phyloP scores from a whole-genome alignment of 768 basidiomycete species.

The Tylopilus cervinicoccineus region DNA sequence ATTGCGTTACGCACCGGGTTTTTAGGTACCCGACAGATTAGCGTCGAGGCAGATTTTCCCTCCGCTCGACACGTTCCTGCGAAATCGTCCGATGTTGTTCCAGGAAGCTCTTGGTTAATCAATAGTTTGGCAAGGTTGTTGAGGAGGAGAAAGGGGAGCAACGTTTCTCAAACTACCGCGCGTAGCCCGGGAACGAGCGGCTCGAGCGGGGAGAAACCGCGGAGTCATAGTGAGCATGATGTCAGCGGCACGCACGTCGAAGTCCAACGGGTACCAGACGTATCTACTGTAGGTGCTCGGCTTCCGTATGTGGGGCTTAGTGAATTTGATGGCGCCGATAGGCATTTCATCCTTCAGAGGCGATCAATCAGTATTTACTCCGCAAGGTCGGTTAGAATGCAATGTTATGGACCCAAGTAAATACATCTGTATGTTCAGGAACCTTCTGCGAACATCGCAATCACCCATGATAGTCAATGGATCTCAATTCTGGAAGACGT shows the following conservation, averaged over 20 bases:
- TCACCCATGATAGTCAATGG: conserved; percentile 17
- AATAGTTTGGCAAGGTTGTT: not conserved
- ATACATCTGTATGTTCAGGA: not conserved
- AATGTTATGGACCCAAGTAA: not conserved
- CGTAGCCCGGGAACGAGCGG: no score
- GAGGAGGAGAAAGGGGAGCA: no score
- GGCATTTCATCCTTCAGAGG: not conserved
- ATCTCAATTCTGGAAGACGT: conserved; percentile 9
- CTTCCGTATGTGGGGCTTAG: no score
- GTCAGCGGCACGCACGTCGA: not conserved
- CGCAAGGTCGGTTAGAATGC: not conserved
- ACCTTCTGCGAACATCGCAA: conserved; percentile 8
- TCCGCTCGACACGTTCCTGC: not conserved
- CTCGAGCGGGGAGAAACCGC: no score
- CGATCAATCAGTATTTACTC: not conserved
- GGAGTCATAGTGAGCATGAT: not conserved
- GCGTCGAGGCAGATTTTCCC: not conserved
- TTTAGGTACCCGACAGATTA: not conserved
- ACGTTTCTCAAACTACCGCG: no score
- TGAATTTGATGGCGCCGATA: not conserved
- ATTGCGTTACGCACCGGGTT: conserved; percentile 8
- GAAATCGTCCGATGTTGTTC: not conserved
- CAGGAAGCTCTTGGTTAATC: not conserved
- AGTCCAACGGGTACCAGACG: not conserved
- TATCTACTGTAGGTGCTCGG: not conserved